phyloP scores from a whole-genome alignment of 192 early-diverging fungal species.

The Coemansia sp. region DNA sequence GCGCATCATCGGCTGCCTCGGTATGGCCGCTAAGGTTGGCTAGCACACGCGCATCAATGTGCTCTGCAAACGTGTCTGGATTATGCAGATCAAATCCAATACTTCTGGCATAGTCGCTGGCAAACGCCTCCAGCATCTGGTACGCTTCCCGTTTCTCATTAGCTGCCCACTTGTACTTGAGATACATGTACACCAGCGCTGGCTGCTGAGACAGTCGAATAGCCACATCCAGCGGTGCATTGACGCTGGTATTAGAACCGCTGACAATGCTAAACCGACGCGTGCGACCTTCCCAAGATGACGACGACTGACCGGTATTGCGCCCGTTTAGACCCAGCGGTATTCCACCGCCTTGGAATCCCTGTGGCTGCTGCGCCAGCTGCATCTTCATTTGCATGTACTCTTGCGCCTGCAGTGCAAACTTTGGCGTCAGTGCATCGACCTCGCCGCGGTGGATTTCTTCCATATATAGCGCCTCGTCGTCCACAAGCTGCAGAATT shows the following conservation, averaged over 20 bases:
- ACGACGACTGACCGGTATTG: background rate
- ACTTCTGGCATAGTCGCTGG: constrained; percentile 56
- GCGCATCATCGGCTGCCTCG: constrained; percentile 12
- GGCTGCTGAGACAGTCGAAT: constrained; percentile 43
- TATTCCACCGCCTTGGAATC: constrained; percentile 1
- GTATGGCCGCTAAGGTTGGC: background rate
- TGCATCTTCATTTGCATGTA: background rate
- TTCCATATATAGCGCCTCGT: constrained; percentile 29
- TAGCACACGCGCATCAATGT: constrained; percentile 18
- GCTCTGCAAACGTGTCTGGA: constrained; percentile 27
- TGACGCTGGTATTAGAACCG: constrained; percentile 1
- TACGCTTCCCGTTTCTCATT: constrained; percentile 57
- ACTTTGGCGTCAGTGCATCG: constrained; percentile 2
- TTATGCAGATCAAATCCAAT: constrained; percentile 40
- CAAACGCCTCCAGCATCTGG: constrained; percentile 74
- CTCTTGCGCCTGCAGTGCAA: background rate
- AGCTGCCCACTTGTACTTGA: constrained; percentile 64
- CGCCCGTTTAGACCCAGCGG: background rate
- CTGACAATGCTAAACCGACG: constrained; percentile 10
- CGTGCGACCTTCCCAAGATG: constrained; percentile 18
- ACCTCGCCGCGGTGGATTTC: constrained; percentile 27
- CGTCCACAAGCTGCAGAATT: constrained; percentile 26
- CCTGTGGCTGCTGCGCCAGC: background rate
- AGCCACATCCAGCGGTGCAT: constrained; percentile 18
- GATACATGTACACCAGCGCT: constrained; percentile 75